Evolutionary conservation across 2,329 filamentous ascomycete genomes (phyloP).

Genomic region (Talaromyces sp.): DNA sequence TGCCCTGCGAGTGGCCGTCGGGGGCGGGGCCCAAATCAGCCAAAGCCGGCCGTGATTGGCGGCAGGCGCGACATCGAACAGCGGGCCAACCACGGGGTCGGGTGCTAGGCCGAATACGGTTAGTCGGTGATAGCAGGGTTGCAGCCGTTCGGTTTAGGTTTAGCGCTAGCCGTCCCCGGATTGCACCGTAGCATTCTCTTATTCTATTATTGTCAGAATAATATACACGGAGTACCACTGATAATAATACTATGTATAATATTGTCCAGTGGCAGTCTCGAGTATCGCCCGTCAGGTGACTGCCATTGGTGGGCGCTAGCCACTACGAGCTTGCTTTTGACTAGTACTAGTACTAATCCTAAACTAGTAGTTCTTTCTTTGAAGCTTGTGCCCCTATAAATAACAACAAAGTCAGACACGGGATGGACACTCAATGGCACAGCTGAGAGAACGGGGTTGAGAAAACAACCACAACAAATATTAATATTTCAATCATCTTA

Average conservation of each 20-base stretch:
- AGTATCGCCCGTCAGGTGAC: background rate
- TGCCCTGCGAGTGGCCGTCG: background rate
- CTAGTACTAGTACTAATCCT: background rate
- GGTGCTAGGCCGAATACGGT: background rate
- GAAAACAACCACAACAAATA: no score
- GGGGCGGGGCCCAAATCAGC: background rate
- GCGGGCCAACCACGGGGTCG: background rate
- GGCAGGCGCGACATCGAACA: background rate
- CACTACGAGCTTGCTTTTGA: no score
- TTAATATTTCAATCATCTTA: no score
- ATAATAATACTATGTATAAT: no score
- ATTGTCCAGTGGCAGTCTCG: no score
- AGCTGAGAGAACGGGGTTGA: no score
- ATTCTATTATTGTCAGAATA: background rate
- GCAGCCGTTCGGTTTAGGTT: background rate
- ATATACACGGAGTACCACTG: no score
- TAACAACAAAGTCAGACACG: background rate
- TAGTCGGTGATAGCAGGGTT: constrained; percentile 12
- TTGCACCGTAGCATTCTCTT: constrained; percentile 3
- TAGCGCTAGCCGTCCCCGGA: constrained; percentile 5
- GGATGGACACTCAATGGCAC: no score
- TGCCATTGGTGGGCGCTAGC: background rate
- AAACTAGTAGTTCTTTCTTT: background rate
- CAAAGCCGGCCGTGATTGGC: background rate
- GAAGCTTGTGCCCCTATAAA: background rate